Base-by-base conservation (phyloP, 2,329 filamentous ascomycete genomes). In the Arthrinium phaeospermum region DNA sequence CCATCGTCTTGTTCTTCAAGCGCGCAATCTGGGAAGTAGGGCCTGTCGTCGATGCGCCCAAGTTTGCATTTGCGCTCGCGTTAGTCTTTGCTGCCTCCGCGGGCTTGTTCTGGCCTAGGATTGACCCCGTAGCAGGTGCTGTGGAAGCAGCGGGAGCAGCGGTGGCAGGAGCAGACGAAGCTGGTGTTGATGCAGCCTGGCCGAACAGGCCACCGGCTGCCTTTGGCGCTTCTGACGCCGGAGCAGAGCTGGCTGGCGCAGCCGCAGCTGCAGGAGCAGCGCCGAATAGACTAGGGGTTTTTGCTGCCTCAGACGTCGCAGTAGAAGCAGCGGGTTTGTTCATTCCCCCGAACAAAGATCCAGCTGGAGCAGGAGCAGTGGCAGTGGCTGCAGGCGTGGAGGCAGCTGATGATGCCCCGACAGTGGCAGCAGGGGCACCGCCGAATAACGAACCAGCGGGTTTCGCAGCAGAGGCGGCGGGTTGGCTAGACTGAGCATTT, bases 1-100 rank as follows among this genome's bases (percentile, higher is more conserved):
- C 96, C 93, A 99, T 98, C 0, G 96, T 98, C 85, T 98, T 98
- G 83, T 98, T 98, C 86, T 98, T 98, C 49, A 99, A 87, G 41
- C 96, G 92, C 4, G 96, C 96, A 78, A 97, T 91, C 72, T 95
- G 92, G 22, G 96, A 96, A 3, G 92, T 86, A 1, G 95, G 94
- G 0, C 95, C 95, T 46, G 90, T 87, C 4, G 94, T 97, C 1
- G 95, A 97, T 41, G 91, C 90, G 24, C 90, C 91, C 68, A 96
- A 84, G 41, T 80, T 86, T 34, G 83, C 75, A 57, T 27, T 72
- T 12, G 77, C 73, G 22, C 74, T 71, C 22, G 78, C 44, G 1
- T 75, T 69, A 27, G 79, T 70, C 68, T 78, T 78, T 67, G 76
- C 67, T 67, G 79, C 72, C 13, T 81, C 76, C 24, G 81, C 71